Evolutionary conservation across 2,329 filamentous ascomycete species (phyloP).

Genomic region (Cordyceps cicadae): DNA sequence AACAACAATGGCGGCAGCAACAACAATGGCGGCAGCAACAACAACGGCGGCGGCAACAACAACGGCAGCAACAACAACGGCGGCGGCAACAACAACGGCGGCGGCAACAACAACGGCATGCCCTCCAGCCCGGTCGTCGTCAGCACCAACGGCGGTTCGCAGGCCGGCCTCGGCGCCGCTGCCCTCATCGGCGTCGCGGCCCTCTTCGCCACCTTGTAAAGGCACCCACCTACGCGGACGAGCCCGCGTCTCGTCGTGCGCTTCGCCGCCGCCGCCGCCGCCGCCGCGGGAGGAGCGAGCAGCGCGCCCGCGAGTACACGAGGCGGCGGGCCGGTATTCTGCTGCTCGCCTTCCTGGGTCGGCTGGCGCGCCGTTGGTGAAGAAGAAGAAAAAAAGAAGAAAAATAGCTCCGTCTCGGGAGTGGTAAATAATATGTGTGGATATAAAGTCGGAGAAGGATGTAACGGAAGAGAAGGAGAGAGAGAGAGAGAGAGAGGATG

Average conservation of each 20-base stretch:
- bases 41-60: background rate
- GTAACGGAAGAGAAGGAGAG: background rate
- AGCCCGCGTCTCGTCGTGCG: background rate
- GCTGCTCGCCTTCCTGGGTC: no score
- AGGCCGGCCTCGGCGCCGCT: background rate
- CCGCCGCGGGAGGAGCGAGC: no score
- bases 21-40: no score
- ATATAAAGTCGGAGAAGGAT: background rate
- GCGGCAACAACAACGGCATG: background rate
- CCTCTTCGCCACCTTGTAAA: constrained; percentile 1
- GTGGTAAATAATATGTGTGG: background rate
- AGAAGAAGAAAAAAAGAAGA: no score
- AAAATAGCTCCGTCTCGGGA: no score
- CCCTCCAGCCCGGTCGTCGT: background rate
- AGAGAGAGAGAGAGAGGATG: background rate
- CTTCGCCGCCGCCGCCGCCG: no score
- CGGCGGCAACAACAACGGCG: background rate
- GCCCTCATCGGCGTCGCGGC: background rate
- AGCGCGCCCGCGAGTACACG: no score
- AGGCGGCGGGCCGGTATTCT: no score
- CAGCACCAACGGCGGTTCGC: background rate
- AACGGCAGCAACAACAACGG: background rate
- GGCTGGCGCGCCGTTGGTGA: no score
- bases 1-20: no score
- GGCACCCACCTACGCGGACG: no score